Evolutionary conservation across 495 filamentous ascomycete species (phyloP).

Genomic region (Immersiella caudata): DNA sequence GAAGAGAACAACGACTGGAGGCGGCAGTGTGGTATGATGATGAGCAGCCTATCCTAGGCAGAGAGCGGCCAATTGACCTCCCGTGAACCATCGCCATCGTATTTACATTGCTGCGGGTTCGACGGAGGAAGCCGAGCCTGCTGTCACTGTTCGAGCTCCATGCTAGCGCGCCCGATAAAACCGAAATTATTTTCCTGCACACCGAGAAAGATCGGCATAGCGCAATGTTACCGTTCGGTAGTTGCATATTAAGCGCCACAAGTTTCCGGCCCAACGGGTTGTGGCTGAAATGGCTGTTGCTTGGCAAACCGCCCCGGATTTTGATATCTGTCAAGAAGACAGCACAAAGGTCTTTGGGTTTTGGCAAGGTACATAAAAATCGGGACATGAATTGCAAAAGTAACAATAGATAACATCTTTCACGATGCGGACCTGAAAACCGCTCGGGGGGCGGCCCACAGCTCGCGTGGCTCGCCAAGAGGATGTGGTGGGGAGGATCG

Average conservation of each 20-base stretch:
- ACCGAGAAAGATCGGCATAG: neutral
- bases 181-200: neutral
- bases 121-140: neutral
- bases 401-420: neutral
- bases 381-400: neutral
- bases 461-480: neutral
- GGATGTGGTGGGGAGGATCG: neutral
- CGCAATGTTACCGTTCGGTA: neutral
- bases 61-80: constrained; percentile 36
- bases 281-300: neutral
- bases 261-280: neutral
- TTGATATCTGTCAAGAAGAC: neutral
- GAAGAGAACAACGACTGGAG: neutral
- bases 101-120: constrained; percentile 28
- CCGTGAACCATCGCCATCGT: constrained; percentile 37
- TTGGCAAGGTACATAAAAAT: neutral
- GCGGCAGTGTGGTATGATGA: constrained; percentile 2
- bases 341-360: neutral
- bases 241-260: neutral
- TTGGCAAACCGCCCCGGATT: neutral
- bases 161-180: constrained; percentile 6
- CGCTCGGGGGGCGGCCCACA: neutral
- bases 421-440: no score
- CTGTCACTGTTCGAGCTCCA: neutral
- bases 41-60: constrained; percentile 25